phyloP scores from a whole-genome alignment of 163 green algal genomes.

The Smithsoniella earleae region DNA sequence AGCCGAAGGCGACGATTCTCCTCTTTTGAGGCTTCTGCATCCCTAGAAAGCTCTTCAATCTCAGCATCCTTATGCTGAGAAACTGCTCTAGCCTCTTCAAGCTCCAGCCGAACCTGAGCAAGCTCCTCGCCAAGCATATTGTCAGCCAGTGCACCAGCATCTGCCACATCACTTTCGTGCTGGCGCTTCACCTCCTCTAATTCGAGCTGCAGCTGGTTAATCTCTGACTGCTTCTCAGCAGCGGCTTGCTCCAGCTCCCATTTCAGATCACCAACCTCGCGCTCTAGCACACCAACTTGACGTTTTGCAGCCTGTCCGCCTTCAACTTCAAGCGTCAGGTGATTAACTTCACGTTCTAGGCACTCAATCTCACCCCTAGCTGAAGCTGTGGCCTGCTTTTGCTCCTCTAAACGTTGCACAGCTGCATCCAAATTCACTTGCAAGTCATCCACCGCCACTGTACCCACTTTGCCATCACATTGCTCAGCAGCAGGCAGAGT shows the following conservation, averaged over 20 bases:
- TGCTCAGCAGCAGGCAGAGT: too few species aligned
- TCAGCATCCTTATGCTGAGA: too few species aligned
- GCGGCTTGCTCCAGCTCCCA: neutral
- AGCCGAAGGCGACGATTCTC: too few species aligned
- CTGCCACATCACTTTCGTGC: too few species aligned
- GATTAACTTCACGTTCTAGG: neutral
- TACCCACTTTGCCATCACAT: too few species aligned
- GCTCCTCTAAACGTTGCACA: too few species aligned
- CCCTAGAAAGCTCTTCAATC: too few species aligned
- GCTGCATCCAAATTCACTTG: too few species aligned
- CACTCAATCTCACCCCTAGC: neutral
- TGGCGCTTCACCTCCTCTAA: neutral
- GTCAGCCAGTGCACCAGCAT: too few species aligned
- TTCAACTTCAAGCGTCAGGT: slow-evolving; percentile 13
- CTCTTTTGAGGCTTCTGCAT: too few species aligned
- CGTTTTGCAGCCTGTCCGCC: neutral
- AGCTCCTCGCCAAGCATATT: neutral
- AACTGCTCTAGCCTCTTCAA: neutral
- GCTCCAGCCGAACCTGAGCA: neutral
- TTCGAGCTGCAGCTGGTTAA: neutral
- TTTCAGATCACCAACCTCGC: slow-evolving; percentile 8
- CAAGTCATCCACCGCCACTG: too few species aligned
- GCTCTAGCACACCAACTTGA: neutral
- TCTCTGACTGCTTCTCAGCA: neutral
- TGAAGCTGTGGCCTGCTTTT: neutral